Evolutionary conservation across 1,139 yeast species (phyloP).

Genomic region (Pneumocystis canis): DNA sequence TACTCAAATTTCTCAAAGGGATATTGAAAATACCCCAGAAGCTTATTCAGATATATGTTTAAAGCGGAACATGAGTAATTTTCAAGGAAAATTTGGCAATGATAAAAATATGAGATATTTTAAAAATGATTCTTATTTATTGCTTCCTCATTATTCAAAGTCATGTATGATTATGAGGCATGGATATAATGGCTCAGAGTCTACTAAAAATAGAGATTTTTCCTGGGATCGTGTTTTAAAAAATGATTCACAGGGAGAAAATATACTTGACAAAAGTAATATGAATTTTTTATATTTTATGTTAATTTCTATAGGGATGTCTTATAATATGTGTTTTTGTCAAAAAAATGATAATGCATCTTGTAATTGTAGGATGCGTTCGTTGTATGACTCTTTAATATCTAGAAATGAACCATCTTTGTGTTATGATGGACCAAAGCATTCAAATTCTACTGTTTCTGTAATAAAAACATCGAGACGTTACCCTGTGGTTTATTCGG

Average conservation of each 20-base stretch:
- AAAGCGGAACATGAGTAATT: neutral
- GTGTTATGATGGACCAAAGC: neutral
- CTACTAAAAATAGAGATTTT: neutral
- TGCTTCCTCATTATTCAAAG: neutral
- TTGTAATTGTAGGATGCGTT: neutral
- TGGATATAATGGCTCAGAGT: neutral
- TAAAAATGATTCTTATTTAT: neutral
- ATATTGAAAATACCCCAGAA: neutral
- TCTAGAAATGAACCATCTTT: neutral
- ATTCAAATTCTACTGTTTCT: neutral
- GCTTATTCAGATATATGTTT: neutral
- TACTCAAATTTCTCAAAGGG: neutral
- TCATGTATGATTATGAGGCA: neutral
- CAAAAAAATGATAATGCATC: neutral
- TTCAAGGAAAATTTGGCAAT: neutral
- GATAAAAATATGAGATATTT: neutral
- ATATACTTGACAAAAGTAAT: neutral
- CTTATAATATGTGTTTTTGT: neutral
- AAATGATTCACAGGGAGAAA: neutral
- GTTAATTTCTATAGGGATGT: neutral
- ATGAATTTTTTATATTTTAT: neutral
- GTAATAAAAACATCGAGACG: neutral
- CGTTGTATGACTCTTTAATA: neutral
- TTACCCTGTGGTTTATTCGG: constrained; percentile 69
- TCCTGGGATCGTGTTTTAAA: neutral